Evolutionary conservation across 2,329 filamentous ascomycete species (phyloP).

Genomic region (Aspergillus novoparasiticus): DNA sequence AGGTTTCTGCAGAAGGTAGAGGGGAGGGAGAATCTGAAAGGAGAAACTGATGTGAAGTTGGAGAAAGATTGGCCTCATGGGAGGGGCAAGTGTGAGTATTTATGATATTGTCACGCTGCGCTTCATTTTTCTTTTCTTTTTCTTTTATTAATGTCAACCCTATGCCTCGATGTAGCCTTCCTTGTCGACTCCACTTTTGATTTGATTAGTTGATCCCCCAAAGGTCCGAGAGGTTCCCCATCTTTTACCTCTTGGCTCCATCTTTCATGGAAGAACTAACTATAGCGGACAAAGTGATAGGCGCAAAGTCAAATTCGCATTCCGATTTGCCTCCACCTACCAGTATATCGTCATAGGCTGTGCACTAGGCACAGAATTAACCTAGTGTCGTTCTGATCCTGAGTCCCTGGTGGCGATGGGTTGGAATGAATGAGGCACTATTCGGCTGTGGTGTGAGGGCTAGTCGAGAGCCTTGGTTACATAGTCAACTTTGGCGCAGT

Average conservation of each 20-base stretch:
- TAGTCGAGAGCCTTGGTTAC: constrained; percentile 2
- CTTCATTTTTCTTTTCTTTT: constrained; percentile 5
- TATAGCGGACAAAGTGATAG: not conserved
- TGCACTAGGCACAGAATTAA: not conserved
- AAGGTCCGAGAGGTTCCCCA: constrained; percentile 11
- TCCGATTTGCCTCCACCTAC: constrained; percentile 4
- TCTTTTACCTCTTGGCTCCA: constrained; percentile 8
- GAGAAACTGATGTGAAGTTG: constrained; percentile 2
- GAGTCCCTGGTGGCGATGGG: constrained; percentile 8
- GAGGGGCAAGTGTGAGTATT: constrained; percentile 13
- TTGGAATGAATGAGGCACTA: constrained; percentile 3
- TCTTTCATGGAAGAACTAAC: constrained; percentile 8
- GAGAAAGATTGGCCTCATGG: not conserved
- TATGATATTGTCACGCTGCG: constrained; percentile 5
- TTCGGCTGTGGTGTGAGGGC: constrained; percentile 1
- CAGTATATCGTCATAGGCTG: constrained; percentile 10
- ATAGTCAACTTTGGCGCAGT: constrained; percentile 1
- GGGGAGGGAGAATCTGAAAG: not conserved
- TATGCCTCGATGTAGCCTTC: constrained; percentile 5
- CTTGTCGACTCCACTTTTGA: constrained; percentile 8
- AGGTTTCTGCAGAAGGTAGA: not conserved
- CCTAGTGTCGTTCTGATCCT: not conserved
- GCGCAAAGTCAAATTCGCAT: constrained; percentile 1
- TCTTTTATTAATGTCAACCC: constrained; percentile 7
- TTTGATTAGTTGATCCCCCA: constrained; percentile 6